These are phyloP conservation scores for Solanum pinnatisectum DNA, from an alignment of 257 asterid species.

Conservation along the genomic window DNA sequence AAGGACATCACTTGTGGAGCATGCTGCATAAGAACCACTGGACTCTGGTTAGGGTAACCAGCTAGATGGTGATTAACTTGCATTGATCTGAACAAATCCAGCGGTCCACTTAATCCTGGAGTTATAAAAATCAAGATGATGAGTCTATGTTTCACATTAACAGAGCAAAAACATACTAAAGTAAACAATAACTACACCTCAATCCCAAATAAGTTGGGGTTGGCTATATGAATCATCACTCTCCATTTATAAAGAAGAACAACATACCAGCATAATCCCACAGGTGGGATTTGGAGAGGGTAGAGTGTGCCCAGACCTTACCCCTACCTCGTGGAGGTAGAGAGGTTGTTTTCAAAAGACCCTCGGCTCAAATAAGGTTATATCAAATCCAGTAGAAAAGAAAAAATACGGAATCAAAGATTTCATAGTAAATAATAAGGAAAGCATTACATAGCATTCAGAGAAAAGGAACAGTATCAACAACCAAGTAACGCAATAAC, in stretches of 20 bases:
- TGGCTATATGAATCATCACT: background rate
- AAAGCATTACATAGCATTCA: background rate
- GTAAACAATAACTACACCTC: background rate
- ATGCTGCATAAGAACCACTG: background rate
- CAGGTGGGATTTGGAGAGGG: background rate
- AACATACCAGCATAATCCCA: background rate
- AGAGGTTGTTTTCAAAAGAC: background rate
- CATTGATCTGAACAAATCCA: conserved; percentile 4
- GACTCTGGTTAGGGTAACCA: background rate
- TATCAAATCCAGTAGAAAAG: background rate
- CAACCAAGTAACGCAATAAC: background rate
- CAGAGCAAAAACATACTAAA: background rate
- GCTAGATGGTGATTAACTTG: conserved; percentile 10
- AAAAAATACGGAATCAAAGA: background rate
- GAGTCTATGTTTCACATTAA: background rate
- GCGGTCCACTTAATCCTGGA: background rate
- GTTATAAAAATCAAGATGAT: background rate
- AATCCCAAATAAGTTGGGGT: background rate
- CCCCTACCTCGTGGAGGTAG: background rate
- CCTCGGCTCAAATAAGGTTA: background rate
- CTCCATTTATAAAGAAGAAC: background rate
- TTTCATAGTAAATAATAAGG: background rate
- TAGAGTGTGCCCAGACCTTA: background rate
- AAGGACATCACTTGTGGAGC: conserved; percentile 4
- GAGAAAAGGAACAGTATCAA: background rate